phyloP scores from a whole-genome alignment of 176 grass and related monocot genomes.

The Poa annua region DNA sequence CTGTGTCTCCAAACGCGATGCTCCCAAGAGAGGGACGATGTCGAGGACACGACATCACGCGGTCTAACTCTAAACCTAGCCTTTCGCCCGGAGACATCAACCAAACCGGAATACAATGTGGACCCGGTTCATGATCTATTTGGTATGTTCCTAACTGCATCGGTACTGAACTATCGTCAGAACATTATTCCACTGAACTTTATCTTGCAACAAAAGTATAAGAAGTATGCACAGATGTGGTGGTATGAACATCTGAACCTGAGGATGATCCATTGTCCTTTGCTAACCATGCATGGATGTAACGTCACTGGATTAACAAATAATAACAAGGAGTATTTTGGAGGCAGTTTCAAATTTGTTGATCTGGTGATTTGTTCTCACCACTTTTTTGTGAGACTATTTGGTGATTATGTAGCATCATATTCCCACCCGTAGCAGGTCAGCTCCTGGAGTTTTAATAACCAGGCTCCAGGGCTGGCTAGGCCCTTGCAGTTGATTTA shows the following conservation, averaged over 20 bases:
- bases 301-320: not conserved
- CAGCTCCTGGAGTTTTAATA: not conserved
- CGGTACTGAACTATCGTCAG: not conserved
- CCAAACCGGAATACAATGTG: not conserved
- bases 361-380: not conserved
- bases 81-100: too few relatives aligned
- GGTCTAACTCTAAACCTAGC: too few relatives aligned
- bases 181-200: not conserved
- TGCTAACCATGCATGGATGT: not conserved
- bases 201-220: not conserved
- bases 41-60: too few relatives aligned
- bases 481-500: not conserved
- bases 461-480: not conserved
- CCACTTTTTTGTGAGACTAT: not conserved
- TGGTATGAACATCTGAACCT: not conserved
- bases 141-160: not conserved
- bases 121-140: not conserved
- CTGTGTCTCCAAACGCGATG: too few relatives aligned
- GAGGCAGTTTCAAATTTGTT: not conserved
- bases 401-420: not conserved
- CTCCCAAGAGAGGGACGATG: too few relatives aligned
- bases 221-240: not conserved
- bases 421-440: not conserved
- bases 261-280: not conserved
- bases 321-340: not conserved